These are phyloP conservation scores for Prunus mira DNA, from an alignment of 306 rosid genomes.

Conservation along the genomic window DNA sequence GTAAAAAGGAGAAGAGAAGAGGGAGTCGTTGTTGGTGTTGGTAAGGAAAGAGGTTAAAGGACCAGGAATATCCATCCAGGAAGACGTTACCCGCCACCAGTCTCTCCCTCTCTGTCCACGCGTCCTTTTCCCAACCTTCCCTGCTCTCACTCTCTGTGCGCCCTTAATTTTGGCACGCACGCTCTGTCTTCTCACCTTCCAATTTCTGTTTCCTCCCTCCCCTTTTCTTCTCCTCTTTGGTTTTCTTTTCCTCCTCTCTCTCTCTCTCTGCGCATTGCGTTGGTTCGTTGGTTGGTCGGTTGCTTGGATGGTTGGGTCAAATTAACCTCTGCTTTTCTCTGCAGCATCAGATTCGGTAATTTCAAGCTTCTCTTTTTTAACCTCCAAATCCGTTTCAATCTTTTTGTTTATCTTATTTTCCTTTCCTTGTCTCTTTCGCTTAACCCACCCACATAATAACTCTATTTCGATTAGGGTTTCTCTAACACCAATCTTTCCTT, in stretches of 20 bases:
- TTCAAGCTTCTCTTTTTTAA: background rate
- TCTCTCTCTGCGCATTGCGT: background rate
- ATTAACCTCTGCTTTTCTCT: background rate
- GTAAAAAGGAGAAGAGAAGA: background rate
- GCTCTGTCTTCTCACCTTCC: background rate
- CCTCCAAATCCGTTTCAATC: background rate
- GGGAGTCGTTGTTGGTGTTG: background rate
- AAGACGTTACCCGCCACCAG: constrained; percentile 5
- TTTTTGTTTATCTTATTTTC: background rate
- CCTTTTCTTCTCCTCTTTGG: background rate
- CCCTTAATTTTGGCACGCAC: constrained; percentile 23
- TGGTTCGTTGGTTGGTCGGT: constrained; percentile 3
- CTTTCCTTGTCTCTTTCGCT: background rate
- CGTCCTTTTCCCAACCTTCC: constrained; percentile 8
- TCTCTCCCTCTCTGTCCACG: constrained; percentile 12
- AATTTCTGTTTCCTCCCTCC: constrained; percentile 2
- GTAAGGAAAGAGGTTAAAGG: background rate
- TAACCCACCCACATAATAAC: background rate
- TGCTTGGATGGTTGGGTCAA: background rate
- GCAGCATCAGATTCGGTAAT: constrained; percentile 8
- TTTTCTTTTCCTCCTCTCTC: background rate
- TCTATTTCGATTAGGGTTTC: constrained; percentile 6
- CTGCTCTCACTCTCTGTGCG: background rate
- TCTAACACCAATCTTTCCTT: background rate
- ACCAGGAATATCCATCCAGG: background rate